These are phyloP conservation scores for Cadophora sp. DNA, from an alignment of 2,329 filamentous ascomycete genomes.

Conservation along the genomic window DNA sequence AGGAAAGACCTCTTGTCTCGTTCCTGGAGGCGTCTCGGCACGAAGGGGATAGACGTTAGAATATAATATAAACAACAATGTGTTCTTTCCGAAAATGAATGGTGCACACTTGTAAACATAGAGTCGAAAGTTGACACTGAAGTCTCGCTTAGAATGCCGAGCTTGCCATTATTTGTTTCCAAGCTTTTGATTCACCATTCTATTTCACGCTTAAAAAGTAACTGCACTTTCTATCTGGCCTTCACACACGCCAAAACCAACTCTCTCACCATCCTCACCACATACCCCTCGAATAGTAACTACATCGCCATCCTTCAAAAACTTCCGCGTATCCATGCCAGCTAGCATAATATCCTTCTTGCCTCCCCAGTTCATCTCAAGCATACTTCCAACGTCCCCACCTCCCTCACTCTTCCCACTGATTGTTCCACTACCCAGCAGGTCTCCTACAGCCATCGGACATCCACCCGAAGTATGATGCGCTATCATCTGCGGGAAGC, in stretches of 20 bases:
- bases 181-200: too few species aligned
- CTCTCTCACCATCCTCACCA: slow-evolving; percentile 68
- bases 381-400: slow-evolving; percentile 67
- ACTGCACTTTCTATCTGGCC: slow-evolving; percentile 60
- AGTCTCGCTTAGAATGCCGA: neutral
- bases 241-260: slow-evolving; percentile 78
- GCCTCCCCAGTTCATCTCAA: slow-evolving; percentile 76
- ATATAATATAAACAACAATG: too few species aligned
- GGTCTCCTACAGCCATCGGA: slow-evolving; percentile 74
- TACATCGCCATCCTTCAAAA: slow-evolving; percentile 77
- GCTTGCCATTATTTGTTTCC: neutral
- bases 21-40: too few species aligned
- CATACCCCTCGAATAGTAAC: slow-evolving; percentile 70
- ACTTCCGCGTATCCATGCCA: slow-evolving; percentile 71
- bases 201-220: neutral
- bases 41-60: too few species aligned
- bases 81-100: too few species aligned
- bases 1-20: too few species aligned
- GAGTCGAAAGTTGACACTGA: neutral
- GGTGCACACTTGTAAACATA: too few species aligned
- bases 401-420: slow-evolving; percentile 60
- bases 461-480: slow-evolving; percentile 82
- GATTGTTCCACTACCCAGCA: slow-evolving; percentile 82
- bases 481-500: slow-evolving; percentile 82
- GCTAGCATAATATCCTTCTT: slow-evolving; percentile 67